Evolutionary conservation across 305 asterid genomes (phyloP), one percentile per base, ranked within the genome.

Genomic region (Euphrasia arctica): DNA sequence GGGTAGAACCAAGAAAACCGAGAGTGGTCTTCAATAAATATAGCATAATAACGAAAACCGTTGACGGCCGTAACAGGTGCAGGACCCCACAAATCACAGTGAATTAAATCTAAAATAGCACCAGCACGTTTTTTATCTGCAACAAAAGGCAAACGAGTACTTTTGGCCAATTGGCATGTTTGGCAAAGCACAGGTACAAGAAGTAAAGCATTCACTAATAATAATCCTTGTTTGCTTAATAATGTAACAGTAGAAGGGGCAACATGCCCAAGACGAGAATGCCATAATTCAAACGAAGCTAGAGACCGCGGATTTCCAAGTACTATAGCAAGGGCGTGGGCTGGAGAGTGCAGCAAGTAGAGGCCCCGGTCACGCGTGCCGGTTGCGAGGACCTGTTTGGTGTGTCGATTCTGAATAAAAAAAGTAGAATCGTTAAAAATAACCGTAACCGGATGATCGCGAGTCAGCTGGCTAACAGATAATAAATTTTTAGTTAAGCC

Each of bases 251-350:
- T 45, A 31, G 13, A 9, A 15, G 34, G 4, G 0, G 62, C 9
- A 1, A 65, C 63, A 60, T 71, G 67, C 7, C 63, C 71, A 49
- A 71, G 59, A 2, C 61, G 28, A 7, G 34, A 22, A 11, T 70
- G 66, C 70, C 70, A 64, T 18, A 34, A 48, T 0, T 71, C 70
- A 59, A 9, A 71, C n/a, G 66, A 66, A 48, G 60, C 69, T 47
- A 11, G 58, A 5, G 48, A 14, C 9, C 0, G 1, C 27, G 27
- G 47, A 63, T 63, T 47, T 13, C 28, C 7, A 1, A 7, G 31
- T 13, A 59, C 48, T 1, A 11, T 1, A 58, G 49, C 2, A 2
- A 58, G 39, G 28, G 57, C 70, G 8, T 1, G 10, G 42, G 13
- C 1, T 4, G 5, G 9, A 4, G 15, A 49, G 3, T 70, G 43